Evolutionary conservation across 1,284 basidiomycete genomes (phyloP).

Genomic region (Rugosomyces carneus): DNA sequence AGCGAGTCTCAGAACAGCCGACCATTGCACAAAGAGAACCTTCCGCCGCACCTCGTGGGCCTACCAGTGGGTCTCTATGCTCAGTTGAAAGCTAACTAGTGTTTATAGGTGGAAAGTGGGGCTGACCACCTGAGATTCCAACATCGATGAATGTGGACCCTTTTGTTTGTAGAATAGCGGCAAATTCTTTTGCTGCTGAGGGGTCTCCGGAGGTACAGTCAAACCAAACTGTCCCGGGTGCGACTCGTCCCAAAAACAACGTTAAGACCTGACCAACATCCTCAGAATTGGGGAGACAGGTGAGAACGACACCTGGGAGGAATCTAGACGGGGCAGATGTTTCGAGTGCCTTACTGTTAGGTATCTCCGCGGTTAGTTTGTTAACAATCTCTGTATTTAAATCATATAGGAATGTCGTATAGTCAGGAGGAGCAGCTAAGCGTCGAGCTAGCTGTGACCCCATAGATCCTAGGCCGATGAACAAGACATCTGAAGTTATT

Average conservation of each 20-base stretch:
- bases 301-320: slow-evolving; percentile 9
- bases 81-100: neutral
- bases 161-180: neutral
- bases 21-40: slow-evolving; percentile 11
- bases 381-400: slow-evolving; percentile 1
- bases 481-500: slow-evolving; percentile 4
- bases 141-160: slow-evolving; percentile 8
- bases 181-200: slow-evolving; percentile 3
- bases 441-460: slow-evolving; percentile 8
- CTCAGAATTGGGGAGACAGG: slow-evolving; percentile 10
- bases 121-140: slow-evolving; percentile 7
- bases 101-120: neutral
- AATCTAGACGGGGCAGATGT: neutral
- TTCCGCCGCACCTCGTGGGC: slow-evolving; percentile 8
- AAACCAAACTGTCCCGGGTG: slow-evolving; percentile 9
- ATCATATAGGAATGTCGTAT: slow-evolving; percentile 8
- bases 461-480: slow-evolving; percentile 12
- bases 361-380: slow-evolving; percentile 1
- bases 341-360: slow-evolving; percentile 4
- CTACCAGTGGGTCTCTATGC: neutral
- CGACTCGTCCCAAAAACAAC: slow-evolving; percentile 1
- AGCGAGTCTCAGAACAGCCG: slow-evolving; percentile 5
- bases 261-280: slow-evolving; percentile 7
- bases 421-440: slow-evolving; percentile 2
- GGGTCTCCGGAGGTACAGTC: slow-evolving; percentile 13